Evolutionary conservation across 352 stramenopile genomes (phyloP).

Genomic region (Phytophthora sojae): DNA sequence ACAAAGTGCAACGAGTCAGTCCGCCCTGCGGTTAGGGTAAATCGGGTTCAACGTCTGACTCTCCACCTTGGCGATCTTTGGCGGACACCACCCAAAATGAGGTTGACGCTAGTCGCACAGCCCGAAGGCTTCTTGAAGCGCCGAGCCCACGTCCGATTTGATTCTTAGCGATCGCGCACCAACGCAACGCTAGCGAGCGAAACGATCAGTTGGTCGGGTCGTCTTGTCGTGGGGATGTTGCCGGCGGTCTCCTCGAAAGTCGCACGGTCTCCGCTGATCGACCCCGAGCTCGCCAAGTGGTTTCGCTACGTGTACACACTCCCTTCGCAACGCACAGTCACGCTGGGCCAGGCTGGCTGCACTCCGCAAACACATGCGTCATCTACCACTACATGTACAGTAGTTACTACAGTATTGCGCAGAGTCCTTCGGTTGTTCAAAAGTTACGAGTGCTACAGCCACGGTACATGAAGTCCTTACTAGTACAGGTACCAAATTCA

Average conservation of each 20-base stretch:
- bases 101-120: background rate
- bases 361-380: background rate
- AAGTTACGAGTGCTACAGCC: too few relatives aligned
- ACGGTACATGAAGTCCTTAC: too few relatives aligned
- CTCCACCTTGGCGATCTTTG: background rate
- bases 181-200: background rate
- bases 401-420: too few relatives aligned
- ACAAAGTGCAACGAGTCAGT: background rate
- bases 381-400: background rate
- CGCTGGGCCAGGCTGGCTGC: background rate
- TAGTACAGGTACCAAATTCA: too few relatives aligned
- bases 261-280: background rate
- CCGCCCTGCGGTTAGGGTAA: background rate
- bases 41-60: slow-evolving; percentile 2
- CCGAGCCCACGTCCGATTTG: slow-evolving; percentile 1
- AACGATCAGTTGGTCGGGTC: slow-evolving; percentile 18
- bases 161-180: background rate
- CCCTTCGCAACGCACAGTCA: background rate
- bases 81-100: background rate
- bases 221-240: slow-evolving; percentile 24
- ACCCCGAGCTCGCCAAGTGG: background rate
- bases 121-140: slow-evolving; percentile 7
- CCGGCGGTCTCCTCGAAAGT: background rate
- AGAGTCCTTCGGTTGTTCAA: too few relatives aligned
- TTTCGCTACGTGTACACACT: background rate